Conservation (phyloP, 306 rosid species). For the Sicyos edulis region DNA sequence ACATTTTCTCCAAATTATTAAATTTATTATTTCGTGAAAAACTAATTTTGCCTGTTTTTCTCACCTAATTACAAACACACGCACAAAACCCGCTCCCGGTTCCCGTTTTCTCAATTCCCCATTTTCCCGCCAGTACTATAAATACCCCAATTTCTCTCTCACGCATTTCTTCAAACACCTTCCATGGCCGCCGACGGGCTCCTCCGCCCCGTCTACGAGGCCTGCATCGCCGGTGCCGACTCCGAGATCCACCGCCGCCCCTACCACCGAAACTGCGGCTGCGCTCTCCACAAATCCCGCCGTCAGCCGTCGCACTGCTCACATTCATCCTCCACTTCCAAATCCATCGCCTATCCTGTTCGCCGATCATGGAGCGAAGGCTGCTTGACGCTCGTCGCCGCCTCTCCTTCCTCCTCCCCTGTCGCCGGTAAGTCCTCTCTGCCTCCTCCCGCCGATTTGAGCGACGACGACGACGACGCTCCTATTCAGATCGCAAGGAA, state of each 20-base stretch:
- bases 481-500: neutral
- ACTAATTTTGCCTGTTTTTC: no score
- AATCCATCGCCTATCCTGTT: conserved; percentile 21
- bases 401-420: conserved; percentile 22
- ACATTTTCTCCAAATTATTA: no score
- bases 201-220: conserved; percentile 20
- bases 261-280: conserved; percentile 24
- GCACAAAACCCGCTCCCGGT: neutral
- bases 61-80: neutral
- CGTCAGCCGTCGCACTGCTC: neutral
- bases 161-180: neutral
- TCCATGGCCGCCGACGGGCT: conserved; percentile 19
- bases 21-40: no score
- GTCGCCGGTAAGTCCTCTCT: conserved; percentile 4
- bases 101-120: no score
- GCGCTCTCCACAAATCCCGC: conserved; percentile 24
- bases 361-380: conserved; percentile 26
- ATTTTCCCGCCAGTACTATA: neutral
- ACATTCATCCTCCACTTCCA: neutral
- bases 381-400: neutral
- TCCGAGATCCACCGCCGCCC: conserved; percentile 25
- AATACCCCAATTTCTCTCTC: neutral
- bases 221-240: conserved; percentile 21
- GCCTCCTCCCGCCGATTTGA: neutral
- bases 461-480: conserved; percentile 8